phyloP scores from a whole-genome alignment of 2,329 filamentous ascomycete genomes.

The Neoascochyta sp. region DNA sequence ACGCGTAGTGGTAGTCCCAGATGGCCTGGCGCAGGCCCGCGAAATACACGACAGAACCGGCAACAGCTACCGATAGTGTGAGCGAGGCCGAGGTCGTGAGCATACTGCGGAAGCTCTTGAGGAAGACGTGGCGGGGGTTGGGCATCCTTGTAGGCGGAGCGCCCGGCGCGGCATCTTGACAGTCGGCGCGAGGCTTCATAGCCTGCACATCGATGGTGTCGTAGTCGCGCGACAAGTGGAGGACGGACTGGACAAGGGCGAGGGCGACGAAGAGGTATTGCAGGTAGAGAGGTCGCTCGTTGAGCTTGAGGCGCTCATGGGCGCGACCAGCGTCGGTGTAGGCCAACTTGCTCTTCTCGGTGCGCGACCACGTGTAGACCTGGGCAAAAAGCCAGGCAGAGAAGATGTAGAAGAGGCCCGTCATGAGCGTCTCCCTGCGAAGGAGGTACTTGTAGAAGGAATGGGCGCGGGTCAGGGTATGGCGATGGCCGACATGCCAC shows the following conservation, averaged over 20 bases:
- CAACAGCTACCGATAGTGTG: constrained; percentile 49
- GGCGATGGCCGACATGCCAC: constrained; percentile 62
- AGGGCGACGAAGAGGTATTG: constrained; percentile 66
- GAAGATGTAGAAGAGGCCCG: constrained; percentile 69
- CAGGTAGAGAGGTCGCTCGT: constrained; percentile 82
- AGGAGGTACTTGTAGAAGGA: constrained; percentile 59
- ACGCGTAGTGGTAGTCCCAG: constrained; percentile 57
- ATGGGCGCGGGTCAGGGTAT: constrained; percentile 64
- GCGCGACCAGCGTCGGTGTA: constrained; percentile 67
- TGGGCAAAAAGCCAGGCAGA: constrained; percentile 79
- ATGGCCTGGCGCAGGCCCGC: constrained; percentile 24
- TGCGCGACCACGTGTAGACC: constrained; percentile 71
- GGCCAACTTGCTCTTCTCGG: constrained; percentile 59
- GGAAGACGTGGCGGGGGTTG: constrained; percentile 20
- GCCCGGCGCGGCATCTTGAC: constrained; percentile 9
- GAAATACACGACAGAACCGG: constrained; percentile 26
- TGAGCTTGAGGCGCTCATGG: constrained; percentile 69
- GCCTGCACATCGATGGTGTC: constrained; percentile 60
- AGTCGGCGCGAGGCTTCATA: constrained; percentile 21
- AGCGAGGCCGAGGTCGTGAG: constrained; percentile 12
- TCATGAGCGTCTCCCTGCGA: constrained; percentile 62
- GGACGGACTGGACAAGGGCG: constrained; percentile 63
- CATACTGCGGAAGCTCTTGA: constrained; percentile 15
- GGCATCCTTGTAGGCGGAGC: constrained; percentile 6
- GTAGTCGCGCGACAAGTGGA: constrained; percentile 70